phyloP scores from a whole-genome alignment of 345 rosid species.

The Isatis tinctoria region DNA sequence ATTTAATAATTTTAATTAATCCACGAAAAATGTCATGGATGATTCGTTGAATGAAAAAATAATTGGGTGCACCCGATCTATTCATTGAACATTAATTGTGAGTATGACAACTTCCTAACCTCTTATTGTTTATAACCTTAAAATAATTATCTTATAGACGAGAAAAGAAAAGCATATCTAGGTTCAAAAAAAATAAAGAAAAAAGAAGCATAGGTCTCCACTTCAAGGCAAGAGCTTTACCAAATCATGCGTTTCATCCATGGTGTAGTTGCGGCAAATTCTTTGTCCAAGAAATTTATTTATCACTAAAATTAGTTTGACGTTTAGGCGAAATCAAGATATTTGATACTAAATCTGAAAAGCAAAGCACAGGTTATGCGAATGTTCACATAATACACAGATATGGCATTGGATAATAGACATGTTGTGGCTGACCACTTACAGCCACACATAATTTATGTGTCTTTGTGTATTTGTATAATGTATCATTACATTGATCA shows the following conservation, averaged over 20 bases:
- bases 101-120: conserved; percentile 15
- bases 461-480: too few relatives aligned
- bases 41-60: not conserved
- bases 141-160: not conserved
- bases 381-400: too few relatives aligned
- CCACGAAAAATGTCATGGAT: not conserved
- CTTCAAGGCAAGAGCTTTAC: not conserved
- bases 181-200: too few relatives aligned
- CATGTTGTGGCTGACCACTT: not conserved
- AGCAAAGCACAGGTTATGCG: too few relatives aligned
- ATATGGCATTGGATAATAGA: too few relatives aligned
- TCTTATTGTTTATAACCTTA: not conserved
- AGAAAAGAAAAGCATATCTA: not conserved
- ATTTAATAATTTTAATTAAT: not conserved
- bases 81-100: conserved; percentile 4
- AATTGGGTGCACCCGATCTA: not conserved
- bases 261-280: not conserved
- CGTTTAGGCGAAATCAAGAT: not conserved
- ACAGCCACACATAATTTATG: too few relatives aligned
- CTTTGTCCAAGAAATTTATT: not conserved
- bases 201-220: not conserved
- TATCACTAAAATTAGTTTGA: not conserved
- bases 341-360: too few relatives aligned
- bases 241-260: not conserved
- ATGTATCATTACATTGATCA: too few relatives aligned